These are phyloP conservation scores for Trametes versicolor DNA, from an alignment of 1,284 basidiomycete genomes.

Conservation along the genomic window DNA sequence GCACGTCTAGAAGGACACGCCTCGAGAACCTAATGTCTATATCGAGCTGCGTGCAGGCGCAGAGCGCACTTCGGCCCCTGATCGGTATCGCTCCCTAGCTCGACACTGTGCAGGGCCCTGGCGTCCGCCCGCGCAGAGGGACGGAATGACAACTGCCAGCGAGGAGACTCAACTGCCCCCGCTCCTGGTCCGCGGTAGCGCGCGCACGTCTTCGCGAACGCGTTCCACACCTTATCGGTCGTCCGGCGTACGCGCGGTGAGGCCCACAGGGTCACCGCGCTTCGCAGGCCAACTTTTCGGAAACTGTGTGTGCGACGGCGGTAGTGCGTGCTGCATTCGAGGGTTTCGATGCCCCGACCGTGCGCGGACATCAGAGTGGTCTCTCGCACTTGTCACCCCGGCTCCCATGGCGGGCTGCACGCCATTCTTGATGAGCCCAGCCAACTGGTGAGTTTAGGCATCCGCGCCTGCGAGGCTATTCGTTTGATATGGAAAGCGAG, in stretches of 20 bases:
- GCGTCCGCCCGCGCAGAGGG: neutral
- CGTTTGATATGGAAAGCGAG: constrained; percentile 11
- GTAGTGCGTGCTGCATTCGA: constrained; percentile 8
- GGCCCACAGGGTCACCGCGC: neutral
- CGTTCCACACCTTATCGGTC: constrained; percentile 5
- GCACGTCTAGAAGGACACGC: constrained; percentile 12
- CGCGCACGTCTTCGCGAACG: constrained; percentile 3
- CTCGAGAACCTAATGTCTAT: constrained; percentile 21
- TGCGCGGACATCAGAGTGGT: constrained; percentile 3
- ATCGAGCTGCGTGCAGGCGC: constrained; percentile 11
- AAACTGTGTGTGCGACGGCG: constrained; percentile 1
- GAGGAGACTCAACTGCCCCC: constrained; percentile 7
- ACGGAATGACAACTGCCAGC: neutral
- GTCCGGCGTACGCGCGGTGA: neutral
- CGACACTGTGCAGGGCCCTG: neutral
- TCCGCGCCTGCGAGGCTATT: constrained; percentile 19
- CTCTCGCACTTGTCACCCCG: neutral
- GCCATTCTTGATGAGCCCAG: constrained; percentile 12
- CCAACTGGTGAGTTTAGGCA: constrained; percentile 25
- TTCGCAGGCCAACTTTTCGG: constrained; percentile 12
- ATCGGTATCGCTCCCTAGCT: constrained; percentile 12
- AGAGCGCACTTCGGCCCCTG: constrained; percentile 18
- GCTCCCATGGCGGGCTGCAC: constrained; percentile 6
- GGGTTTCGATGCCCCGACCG: constrained; percentile 1
- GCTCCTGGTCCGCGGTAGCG: constrained; percentile 2